Evolutionary conservation across 2,329 filamentous ascomycete species (phyloP), one percentile per base, ranked within the genome.

Genomic region (Phyllosticta citrichinensis): DNA sequence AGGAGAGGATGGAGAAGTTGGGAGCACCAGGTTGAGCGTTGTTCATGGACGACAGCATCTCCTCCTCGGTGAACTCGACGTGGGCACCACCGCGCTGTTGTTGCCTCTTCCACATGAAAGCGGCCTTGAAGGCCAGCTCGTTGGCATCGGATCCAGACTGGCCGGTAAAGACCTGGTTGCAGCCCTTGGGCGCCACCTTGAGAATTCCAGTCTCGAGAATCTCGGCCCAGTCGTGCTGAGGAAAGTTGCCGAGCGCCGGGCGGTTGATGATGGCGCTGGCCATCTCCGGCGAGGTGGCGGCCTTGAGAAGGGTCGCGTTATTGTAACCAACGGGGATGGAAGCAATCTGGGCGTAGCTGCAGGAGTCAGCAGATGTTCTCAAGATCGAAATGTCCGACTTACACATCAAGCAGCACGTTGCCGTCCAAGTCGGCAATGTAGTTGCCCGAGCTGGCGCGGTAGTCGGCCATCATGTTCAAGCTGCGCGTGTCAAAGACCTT

Each of bases 251-350:
- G 64, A 95, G 82, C 0, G 91, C 91, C 2, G 91, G 91, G 57
- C 91, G 84, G 81, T 96, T 96, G 80, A 96, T 88, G 68, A 96
- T 78, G 61, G 89, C 84, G 62, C 81, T 86, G 69, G 85, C 78
- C 89, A 96, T 95, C 69, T 92, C 87, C 24, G 87, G 85, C 61
- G 87, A 87, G 64, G 83, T 82, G 25, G 89, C 88, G 35, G 86
- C 85, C 68, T 85, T 80, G 66, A 83, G 79, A 64, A 96, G 82
- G 65, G 81, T 76, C 6, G 89, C 86, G 78, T 96, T 96, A 81
- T 93, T 96, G 83, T 96, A 96, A 63, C 91, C 91, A 54, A 96
- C 81, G 3, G 91, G 89, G 68, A 96, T 96, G 52, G 90, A 96
- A 64, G 91, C 91, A 70, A 96, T 96, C 76, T 96, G 91, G 57